phyloP scores from a whole-genome alignment of 306 rosid genomes.

The Acacia acuminata region DNA sequence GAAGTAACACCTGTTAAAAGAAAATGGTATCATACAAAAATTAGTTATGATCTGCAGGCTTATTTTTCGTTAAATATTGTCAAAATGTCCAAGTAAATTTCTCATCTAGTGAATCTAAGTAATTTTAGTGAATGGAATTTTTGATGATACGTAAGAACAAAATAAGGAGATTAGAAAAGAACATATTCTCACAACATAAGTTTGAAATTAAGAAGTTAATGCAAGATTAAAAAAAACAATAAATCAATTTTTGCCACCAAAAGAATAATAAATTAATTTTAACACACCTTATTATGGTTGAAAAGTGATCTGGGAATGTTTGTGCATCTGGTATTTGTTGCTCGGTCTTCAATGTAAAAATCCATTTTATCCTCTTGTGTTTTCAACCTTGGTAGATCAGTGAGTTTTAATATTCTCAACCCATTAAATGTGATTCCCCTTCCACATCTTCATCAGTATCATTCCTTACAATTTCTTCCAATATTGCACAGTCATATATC shows the following conservation, averaged over 20 bases:
- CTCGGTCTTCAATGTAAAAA: neutral
- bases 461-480: neutral
- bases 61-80: too few relatives aligned
- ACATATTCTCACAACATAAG: neutral
- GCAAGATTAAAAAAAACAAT: neutral
- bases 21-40: too few relatives aligned
- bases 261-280: neutral
- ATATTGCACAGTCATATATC: neutral
- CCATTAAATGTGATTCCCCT: neutral
- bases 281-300: neutral
- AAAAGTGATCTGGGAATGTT: neutral
- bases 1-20: too few relatives aligned
- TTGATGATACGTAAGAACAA: too few relatives aligned
- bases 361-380: neutral
- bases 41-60: neutral
- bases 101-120: neutral
- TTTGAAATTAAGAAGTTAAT: neutral
- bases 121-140: too few relatives aligned
- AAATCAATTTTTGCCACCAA: neutral
- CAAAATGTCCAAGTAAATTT: neutral
- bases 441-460: neutral
- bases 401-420: neutral
- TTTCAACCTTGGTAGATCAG: neutral
- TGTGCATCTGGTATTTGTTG: neutral
- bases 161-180: neutral